These are phyloP conservation scores for Talaromyces rugulosus DNA, from an alignment of 2,329 filamentous ascomycete genomes.

Conservation along the genomic window DNA sequence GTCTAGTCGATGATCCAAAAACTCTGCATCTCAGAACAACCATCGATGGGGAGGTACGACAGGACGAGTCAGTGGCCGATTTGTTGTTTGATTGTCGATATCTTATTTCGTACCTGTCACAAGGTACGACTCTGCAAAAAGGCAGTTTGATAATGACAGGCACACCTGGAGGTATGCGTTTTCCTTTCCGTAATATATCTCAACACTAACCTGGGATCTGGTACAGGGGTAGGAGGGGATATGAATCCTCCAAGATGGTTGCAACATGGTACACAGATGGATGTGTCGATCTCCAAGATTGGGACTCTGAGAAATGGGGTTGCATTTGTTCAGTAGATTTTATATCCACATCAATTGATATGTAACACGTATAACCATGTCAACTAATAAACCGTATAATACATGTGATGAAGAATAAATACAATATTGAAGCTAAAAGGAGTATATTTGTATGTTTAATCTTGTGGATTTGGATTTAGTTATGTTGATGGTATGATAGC, in stretches of 20 bases:
- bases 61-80: conserved; percentile 31
- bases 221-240: conserved; percentile 35
- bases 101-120: conserved; percentile 21
- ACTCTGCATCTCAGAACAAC: conserved; percentile 9
- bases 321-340: conserved; percentile 1
- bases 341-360: neutral
- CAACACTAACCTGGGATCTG: neutral
- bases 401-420: neutral
- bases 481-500: neutral
- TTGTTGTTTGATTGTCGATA: conserved; percentile 45
- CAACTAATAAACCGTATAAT: neutral
- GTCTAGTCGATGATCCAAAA: conserved; percentile 22
- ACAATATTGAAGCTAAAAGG: neutral
- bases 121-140: conserved; percentile 25
- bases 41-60: conserved; percentile 13
- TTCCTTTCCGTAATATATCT: neutral
- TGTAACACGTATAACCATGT: neutral
- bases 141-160: conserved; percentile 30
- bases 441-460: too few relatives aligned
- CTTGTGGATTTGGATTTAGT: too few relatives aligned
- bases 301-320: conserved; percentile 38
- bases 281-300: conserved; percentile 34
- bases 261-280: conserved; percentile 32
- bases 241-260: conserved; percentile 39
- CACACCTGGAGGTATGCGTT: conserved; percentile 17